Percentiles rank a stretch among this genome's conserved stretches.
phyloP scores from a whole-genome alignment of 2,329 filamentous ascomycete genomes.

The Teratosphaeriaceae sp. region DNA sequence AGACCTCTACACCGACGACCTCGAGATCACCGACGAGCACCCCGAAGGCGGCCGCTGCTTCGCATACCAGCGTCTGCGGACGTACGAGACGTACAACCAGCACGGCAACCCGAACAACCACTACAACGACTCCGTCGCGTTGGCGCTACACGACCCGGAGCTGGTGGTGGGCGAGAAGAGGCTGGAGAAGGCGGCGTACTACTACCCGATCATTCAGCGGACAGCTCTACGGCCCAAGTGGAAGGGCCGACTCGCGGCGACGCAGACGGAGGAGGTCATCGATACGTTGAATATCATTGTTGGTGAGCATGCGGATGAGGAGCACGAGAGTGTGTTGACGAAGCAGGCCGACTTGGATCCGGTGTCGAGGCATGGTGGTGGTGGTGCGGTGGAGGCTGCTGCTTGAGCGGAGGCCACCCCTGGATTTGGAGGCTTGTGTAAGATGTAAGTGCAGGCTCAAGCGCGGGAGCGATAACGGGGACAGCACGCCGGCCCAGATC shows the following conservation, averaged over 20 bases:
- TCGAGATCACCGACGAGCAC: slow-evolving; percentile 29
- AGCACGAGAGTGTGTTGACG: slow-evolving; percentile 3
- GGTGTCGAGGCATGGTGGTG: not conserved
- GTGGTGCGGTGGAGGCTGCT: slow-evolving; percentile 8
- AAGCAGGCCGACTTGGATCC: slow-evolving; percentile 14
- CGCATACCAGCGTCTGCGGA: slow-evolving; percentile 51
- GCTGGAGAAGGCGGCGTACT: slow-evolving; percentile 50
- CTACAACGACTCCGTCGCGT: slow-evolving; percentile 49
- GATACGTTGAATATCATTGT: slow-evolving; percentile 19
- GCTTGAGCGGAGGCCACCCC: not conserved
- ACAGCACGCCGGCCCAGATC: too few relatives aligned
- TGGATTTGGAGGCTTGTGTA: not conserved
- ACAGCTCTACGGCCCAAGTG: slow-evolving; percentile 45
- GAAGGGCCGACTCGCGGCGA: slow-evolving; percentile 41
- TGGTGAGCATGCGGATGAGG: slow-evolving; percentile 10
- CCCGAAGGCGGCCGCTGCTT: slow-evolving; percentile 35
- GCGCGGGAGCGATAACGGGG: too few relatives aligned
- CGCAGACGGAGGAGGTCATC: slow-evolving; percentile 14
- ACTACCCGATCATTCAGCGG: slow-evolving; percentile 54
- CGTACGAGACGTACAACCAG: slow-evolving; percentile 55
- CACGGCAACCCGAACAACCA: slow-evolving; percentile 44
- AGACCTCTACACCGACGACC: slow-evolving; percentile 43
- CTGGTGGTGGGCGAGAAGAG: slow-evolving; percentile 29
- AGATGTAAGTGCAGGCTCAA: too few relatives aligned
- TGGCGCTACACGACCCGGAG: slow-evolving; percentile 52